These are phyloP conservation scores for Lentinula aciculospora DNA, from an alignment of 768 basidiomycete genomes.

Conservation along the genomic window DNA sequence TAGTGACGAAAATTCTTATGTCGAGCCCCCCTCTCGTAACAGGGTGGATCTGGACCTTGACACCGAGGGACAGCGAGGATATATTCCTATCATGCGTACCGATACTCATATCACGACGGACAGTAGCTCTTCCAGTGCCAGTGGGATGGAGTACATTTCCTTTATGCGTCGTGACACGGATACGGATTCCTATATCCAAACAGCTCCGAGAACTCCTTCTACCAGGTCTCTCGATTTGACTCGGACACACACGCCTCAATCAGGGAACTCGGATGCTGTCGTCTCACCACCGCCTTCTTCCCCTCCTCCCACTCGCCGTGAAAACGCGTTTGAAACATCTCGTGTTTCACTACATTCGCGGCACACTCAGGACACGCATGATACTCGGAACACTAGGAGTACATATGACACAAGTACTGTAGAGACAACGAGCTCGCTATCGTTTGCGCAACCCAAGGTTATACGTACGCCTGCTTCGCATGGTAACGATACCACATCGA, in stretches of 20 bases:
- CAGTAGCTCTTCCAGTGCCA: neutral
- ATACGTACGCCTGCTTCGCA: neutral
- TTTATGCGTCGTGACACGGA: neutral
- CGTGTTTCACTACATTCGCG: neutral
- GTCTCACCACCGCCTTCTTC: neutral
- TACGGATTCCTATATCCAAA: neutral
- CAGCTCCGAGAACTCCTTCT: neutral
- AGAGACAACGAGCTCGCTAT: neutral
- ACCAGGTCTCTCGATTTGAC: neutral
- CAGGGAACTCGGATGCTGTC: neutral
- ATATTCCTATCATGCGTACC: neutral
- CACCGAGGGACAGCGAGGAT: neutral
- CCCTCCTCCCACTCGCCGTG: neutral
- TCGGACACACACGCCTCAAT: neutral
- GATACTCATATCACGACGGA: neutral
- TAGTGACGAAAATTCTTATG: neutral
- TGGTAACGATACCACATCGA: no score
- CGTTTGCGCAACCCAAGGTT: neutral
- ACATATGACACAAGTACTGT: neutral
- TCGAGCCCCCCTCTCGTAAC: neutral
- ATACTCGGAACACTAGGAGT: neutral
- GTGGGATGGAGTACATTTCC: neutral
- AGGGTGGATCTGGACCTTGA: neutral
- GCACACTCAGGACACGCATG: neutral
- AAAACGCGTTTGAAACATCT: neutral